phyloP scores from a whole-genome alignment of 1,139 yeast species.

The Blastobotrys buckinghamii region DNA sequence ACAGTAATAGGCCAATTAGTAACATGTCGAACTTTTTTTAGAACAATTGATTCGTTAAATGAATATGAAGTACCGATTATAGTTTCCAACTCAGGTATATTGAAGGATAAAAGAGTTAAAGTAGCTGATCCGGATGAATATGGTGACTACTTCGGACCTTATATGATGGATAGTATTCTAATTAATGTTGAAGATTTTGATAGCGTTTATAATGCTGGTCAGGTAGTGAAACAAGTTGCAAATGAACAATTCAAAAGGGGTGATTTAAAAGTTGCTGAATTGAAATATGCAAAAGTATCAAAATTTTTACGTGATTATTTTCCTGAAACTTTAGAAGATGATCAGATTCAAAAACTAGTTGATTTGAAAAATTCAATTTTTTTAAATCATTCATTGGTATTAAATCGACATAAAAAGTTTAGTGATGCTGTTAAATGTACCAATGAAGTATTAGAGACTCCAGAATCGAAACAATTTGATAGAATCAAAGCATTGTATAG shows the following conservation, averaged over 20 bases:
- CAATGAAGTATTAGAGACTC: constrained; percentile 58
- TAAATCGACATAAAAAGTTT: constrained; percentile 57
- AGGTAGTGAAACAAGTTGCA: constrained; percentile 68
- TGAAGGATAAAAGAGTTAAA: constrained; percentile 47
- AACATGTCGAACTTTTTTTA: constrained; percentile 71
- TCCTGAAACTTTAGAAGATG: constrained; percentile 47
- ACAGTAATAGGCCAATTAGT: constrained; percentile 88
- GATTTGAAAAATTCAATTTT: constrained; percentile 56
- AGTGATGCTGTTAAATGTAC: constrained; percentile 56
- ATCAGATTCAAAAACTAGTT: constrained; percentile 35
- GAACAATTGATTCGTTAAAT: constrained; percentile 57
- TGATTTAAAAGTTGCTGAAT: constrained; percentile 48
- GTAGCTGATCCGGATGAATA: constrained; percentile 55
- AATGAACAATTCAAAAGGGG: constrained; percentile 66
- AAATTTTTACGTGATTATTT: constrained; percentile 63
- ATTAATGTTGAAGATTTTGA: constrained; percentile 56
- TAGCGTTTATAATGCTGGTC: constrained; percentile 61
- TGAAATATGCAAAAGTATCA: constrained; percentile 66
- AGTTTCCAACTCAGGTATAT: constrained; percentile 50
- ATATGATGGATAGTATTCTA: constrained; percentile 64
- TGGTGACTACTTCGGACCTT: constrained; percentile 77
- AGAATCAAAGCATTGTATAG: constrained; percentile 83
- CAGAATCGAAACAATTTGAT: constrained; percentile 55
- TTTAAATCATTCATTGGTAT: constrained; percentile 71
- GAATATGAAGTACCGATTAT: neutral